A percentile compares a stretch with the other conserved stretches of the same genome.
These are phyloP conservation scores for Geoglossum cookeanum DNA, from an alignment of 2,329 filamentous ascomycete genomes.

Conservation along the genomic window DNA sequence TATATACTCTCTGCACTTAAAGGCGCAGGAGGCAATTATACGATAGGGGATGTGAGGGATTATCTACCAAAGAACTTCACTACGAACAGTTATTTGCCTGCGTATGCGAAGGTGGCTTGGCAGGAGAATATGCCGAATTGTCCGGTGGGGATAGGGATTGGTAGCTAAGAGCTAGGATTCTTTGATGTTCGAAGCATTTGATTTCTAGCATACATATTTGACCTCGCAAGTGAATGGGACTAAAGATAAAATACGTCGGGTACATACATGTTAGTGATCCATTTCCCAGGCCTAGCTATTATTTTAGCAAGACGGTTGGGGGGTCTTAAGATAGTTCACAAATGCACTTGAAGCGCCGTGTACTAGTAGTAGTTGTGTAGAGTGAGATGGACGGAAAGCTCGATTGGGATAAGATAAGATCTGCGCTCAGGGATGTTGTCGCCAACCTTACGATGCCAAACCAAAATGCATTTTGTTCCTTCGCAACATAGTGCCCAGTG, in stretches of 20 bases:
- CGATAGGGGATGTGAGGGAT: constrained; percentile 15
- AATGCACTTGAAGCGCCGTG: no score
- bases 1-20: constrained; percentile 62
- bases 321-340: no score
- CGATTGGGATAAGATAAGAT: background rate
- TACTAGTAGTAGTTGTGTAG: no score
- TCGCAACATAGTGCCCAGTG: no score
- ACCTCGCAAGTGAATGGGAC: no score
- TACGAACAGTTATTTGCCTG: constrained; percentile 23
- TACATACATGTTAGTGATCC: no score
- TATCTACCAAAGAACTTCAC: constrained; percentile 24
- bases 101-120: constrained; percentile 23
- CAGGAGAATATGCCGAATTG: constrained; percentile 22
- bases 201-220: no score
- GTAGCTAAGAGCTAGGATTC: constrained; percentile 1
- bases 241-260: no score
- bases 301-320: no score
- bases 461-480: background rate
- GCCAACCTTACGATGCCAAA: background rate
- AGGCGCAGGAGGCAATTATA: constrained; percentile 18
- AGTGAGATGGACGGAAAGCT: background rate
- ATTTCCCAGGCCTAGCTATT: no score
- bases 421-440: background rate
- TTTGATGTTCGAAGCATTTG: no score
- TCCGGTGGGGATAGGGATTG: constrained; percentile 20